These are phyloP conservation scores for Laetiporus sulphureus DNA, from an alignment of 1,284 basidiomycete species.

Conservation along the genomic window DNA sequence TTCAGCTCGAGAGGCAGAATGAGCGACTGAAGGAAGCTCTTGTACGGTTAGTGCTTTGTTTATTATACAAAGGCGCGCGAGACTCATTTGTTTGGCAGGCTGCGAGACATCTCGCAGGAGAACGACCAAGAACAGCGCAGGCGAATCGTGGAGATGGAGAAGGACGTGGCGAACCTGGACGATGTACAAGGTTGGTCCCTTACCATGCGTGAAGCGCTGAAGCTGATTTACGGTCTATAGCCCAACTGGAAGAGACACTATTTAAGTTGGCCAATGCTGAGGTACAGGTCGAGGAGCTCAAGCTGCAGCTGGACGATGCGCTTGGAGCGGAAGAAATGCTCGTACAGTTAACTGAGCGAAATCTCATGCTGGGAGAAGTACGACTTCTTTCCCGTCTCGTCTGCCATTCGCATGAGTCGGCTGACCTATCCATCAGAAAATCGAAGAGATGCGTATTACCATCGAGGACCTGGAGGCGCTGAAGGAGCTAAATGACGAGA, in stretches of 20 bases:
- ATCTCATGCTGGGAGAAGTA: slow-evolving; percentile 86
- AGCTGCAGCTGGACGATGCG: slow-evolving; percentile 91
- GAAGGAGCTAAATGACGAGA: slow-evolving; percentile 93
- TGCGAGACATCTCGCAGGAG: slow-evolving; percentile 86
- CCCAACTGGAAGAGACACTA: slow-evolving; percentile 72
- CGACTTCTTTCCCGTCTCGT: slow-evolving; percentile 8
- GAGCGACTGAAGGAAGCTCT: slow-evolving; percentile 93
- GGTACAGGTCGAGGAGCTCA: slow-evolving; percentile 89
- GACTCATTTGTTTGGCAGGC: slow-evolving; percentile 35
- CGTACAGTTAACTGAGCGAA: slow-evolving; percentile 92
- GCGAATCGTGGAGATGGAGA: slow-evolving; percentile 85
- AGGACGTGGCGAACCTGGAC: slow-evolving; percentile 68
- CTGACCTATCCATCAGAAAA: slow-evolving; percentile 66
- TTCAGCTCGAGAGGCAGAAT: slow-evolving; percentile 96
- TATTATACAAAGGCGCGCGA: too few relatives aligned
- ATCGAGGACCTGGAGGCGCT: slow-evolving; percentile 96
- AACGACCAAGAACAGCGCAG: slow-evolving; percentile 81
- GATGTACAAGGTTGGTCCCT: slow-evolving; percentile 56
- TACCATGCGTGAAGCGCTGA: too few relatives aligned
- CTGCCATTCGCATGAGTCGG: too few relatives aligned
- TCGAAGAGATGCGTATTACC: slow-evolving; percentile 92
- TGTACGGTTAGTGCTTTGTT: slow-evolving; percentile 57
- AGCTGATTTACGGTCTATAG: too few relatives aligned
- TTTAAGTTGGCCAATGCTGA: slow-evolving; percentile 84
- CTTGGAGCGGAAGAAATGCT: slow-evolving; percentile 95